These are phyloP conservation scores for Alternaria solani DNA, from an alignment of 2,329 filamentous ascomycete genomes.

Conservation along the genomic window DNA sequence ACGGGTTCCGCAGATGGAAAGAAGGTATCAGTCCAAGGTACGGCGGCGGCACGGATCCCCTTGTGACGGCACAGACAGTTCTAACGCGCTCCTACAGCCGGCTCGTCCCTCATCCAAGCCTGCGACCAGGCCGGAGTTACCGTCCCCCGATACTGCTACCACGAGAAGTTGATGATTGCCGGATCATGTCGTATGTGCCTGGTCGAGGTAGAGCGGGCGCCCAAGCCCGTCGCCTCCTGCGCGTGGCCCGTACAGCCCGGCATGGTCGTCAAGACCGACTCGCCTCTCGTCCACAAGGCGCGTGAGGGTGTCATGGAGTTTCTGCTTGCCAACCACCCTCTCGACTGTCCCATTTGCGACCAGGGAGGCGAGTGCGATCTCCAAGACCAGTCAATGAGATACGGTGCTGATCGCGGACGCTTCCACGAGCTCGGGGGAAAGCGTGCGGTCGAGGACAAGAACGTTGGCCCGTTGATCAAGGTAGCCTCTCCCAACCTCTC, in stretches of 20 bases:
- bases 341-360: conserved; percentile 97
- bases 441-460: conserved; percentile 98
- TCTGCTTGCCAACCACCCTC: conserved; percentile 90
- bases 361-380: conserved; percentile 99
- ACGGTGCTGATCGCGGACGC: conserved; percentile 91
- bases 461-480: conserved; percentile 96
- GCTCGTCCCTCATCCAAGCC: conserved; percentile 96
- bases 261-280: conserved; percentile 99
- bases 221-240: conserved; percentile 97
- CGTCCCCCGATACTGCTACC: conserved; percentile 97
- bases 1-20: conserved; percentile 77
- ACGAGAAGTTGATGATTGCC: conserved; percentile 99
- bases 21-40: conserved; percentile 98
- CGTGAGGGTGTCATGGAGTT: conserved; percentile 99
- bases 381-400: conserved; percentile 99
- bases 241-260: conserved; percentile 98
- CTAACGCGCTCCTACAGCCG: conserved; percentile 67
- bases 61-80: conserved; percentile 24
- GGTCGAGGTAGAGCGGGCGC: conserved; percentile 94
- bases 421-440: conserved; percentile 97
- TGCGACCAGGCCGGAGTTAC: conserved; percentile 96
- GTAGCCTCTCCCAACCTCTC: conserved; percentile 36
- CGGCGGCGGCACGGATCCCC: conserved; percentile 16
- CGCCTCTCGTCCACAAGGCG: conserved; percentile 94
- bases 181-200: conserved; percentile 99